A percentile compares a stretch with the other conserved stretches of the same genome.
Conservation (phyloP, 768 basidiomycete genomes). For the Hygrocybe coccinea region DNA sequence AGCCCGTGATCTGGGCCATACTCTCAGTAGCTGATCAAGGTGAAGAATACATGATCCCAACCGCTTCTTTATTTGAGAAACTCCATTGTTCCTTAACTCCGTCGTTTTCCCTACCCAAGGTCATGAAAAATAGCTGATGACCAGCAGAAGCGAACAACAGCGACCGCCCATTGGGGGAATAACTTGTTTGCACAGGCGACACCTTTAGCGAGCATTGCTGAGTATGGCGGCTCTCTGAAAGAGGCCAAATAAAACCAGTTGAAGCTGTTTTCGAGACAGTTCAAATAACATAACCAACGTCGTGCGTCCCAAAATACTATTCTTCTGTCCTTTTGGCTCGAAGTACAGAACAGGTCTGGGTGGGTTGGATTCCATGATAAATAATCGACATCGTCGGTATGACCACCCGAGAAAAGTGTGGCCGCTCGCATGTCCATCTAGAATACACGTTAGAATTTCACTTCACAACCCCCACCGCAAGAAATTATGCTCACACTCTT, state of each 20-base stretch:
- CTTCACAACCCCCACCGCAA: background rate
- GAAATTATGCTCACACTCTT: slow-evolving; percentile 54
- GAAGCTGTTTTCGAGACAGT: background rate
- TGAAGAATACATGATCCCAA: slow-evolving; percentile 17
- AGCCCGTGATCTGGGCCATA: slow-evolving; percentile 43
- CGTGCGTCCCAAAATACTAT: slow-evolving; percentile 83
- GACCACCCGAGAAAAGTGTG: slow-evolving; percentile 61
- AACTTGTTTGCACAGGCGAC: slow-evolving; percentile 61
- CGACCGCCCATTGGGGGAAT: slow-evolving; percentile 66
- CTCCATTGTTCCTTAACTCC: slow-evolving; percentile 47
- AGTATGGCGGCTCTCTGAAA: slow-evolving; percentile 60
- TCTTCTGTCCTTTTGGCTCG: slow-evolving; percentile 67
- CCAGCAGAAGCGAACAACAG: slow-evolving; percentile 59
- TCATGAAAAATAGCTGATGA: slow-evolving; percentile 59
- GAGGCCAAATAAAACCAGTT: background rate
- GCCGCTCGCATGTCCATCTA: slow-evolving; percentile 73
- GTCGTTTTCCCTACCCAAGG: slow-evolving; percentile 48
- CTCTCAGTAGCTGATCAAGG: slow-evolving; percentile 3
- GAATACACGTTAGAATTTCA: background rate
- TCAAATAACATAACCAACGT: slow-evolving; percentile 43
- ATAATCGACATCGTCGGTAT: slow-evolving; percentile 76
- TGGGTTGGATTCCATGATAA: slow-evolving; percentile 83
- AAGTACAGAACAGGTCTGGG: slow-evolving; percentile 77
- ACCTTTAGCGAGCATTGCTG: slow-evolving; percentile 58
- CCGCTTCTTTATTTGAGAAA: slow-evolving; percentile 47